Evolutionary conservation across 2,329 filamentous ascomycete genomes (phyloP).

Genomic region (Penicillium sp.): DNA sequence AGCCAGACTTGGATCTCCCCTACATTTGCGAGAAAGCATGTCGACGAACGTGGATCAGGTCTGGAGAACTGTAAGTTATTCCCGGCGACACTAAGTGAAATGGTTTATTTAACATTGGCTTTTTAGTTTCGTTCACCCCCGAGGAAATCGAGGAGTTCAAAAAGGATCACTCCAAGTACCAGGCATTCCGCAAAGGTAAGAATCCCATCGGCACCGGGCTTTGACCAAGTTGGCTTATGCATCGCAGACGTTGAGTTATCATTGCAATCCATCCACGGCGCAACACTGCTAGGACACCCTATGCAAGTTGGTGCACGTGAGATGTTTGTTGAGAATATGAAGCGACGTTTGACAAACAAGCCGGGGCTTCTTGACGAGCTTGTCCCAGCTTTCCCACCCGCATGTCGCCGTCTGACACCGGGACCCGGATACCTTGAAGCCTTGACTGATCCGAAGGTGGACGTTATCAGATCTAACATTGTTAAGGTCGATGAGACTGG

Average conservation of each 20-base stretch:
- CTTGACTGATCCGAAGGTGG: conserved; percentile 56
- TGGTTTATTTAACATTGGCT: conserved; percentile 1
- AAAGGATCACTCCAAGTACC: conserved; percentile 28
- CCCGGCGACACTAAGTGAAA: background rate
- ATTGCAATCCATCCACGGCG: conserved; percentile 31
- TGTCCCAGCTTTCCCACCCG: conserved; percentile 39
- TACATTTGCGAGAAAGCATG: conserved; percentile 25
- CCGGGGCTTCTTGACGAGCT: conserved; percentile 35
- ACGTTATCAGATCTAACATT: conserved; percentile 55
- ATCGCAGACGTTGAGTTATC: conserved; percentile 28
- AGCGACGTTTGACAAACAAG: conserved; percentile 30
- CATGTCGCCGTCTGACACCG: conserved; percentile 44
- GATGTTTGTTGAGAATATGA: conserved; percentile 31
- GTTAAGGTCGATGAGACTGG: conserved; percentile 32
- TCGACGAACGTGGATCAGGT: conserved; percentile 24
- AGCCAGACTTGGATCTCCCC: conserved; percentile 31
- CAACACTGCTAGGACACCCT: conserved; percentile 26
- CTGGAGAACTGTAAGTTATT: conserved; percentile 28
- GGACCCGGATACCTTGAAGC: conserved; percentile 55
- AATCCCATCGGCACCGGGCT: background rate
- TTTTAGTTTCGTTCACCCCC: conserved; percentile 27
- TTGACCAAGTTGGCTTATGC: background rate
- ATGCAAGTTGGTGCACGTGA: conserved; percentile 24
- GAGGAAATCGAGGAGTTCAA: conserved; percentile 34
- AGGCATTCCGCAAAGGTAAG: conserved; percentile 34